Evolutionary conservation across 768 basidiomycete species (phyloP).

Genomic region (Chiua virens): DNA sequence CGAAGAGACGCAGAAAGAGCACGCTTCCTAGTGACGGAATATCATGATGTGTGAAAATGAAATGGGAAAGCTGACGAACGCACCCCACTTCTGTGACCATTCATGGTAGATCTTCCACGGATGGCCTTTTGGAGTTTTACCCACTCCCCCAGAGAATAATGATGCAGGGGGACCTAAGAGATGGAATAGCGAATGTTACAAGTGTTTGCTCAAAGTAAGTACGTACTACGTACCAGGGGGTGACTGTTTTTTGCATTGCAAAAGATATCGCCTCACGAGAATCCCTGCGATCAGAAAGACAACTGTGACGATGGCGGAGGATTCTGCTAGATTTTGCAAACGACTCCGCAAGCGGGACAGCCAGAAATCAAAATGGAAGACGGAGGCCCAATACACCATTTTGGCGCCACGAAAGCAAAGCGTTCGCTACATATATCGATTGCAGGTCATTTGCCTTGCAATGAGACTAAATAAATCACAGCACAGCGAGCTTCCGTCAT

Average conservation of each 20-base stretch:
- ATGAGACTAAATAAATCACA: too few species aligned
- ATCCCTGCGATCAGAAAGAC: not conserved
- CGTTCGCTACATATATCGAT: too few species aligned
- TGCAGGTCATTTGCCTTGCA: too few species aligned
- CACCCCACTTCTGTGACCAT: slow-evolving; percentile 12
- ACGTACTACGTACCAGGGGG: not conserved
- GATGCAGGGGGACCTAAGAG: slow-evolving; percentile 1
- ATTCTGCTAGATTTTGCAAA: too few species aligned
- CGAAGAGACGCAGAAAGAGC: slow-evolving; percentile 47
- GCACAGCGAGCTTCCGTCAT: too few species aligned
- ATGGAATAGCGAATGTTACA: not conserved
- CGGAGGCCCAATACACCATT: too few species aligned
- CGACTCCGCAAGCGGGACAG: too few species aligned
- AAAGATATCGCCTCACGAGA: not conserved
- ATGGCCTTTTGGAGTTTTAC: not conserved
- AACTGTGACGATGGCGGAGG: too few species aligned
- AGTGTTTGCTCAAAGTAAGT: not conserved
- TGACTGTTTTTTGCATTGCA: not conserved
- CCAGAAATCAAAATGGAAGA: too few species aligned
- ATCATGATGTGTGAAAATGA: not conserved
- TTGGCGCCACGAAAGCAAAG: too few species aligned
- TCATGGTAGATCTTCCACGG: slow-evolving; percentile 7
- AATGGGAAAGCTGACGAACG: slow-evolving; percentile 12
- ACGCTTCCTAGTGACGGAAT: slow-evolving; percentile 23
- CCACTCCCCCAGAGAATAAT: not conserved